Base-by-base conservation (phyloP, 139 green algal genomes). In the Chloropicon primus region DNA sequence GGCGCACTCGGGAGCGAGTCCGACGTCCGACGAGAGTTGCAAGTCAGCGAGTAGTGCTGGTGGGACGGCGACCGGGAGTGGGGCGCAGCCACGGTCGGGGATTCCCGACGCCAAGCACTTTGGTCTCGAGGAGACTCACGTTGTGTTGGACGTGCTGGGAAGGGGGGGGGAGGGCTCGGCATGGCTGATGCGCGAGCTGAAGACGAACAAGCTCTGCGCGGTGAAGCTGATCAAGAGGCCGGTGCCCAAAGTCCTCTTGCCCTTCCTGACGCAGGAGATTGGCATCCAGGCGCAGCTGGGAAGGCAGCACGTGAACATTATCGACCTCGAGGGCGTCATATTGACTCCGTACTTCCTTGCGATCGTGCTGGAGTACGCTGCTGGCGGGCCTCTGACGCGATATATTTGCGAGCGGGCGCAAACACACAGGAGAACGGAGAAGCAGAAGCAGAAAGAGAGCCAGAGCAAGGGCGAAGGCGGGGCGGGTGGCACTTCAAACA, bases 311-410 rank as follows among this genome's bases (percentile, higher is more conserved):
- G 25, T 90, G 1, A 91, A 91, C 76, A 84, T 92, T 17, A 86
- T 92, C 24, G 81, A 79, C 54, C 83, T 88, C 3, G 74, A 84
- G 74, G 89, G 92, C 80, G 81, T 89, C 21, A 77, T 95, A 22
- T 84, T 95, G 1, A 93, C 89, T 0, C 75, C 83, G 2, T 83
- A 77, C 0, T 88, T 94, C 85, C 78, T 96, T 21, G 88, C 83
- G 0, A 74, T 93, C 22, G 87, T 93, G 2, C 90, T 96, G 85
- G 90, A 96, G 82, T 94, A 89, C 74, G 87, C 88, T 21, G 54
- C 80, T 2, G 79, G 85, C 2, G 82, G 82, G 80, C 41, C 41
- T 17, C 41, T 62, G 10, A 62, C 41, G 41, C 5, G 41, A 62
- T 62, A 62, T 17, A 62, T 62, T 17, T 62, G 41, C 41, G 41